phyloP scores from a whole-genome alignment of 495 filamentous ascomycete species.

The Aspergillus taichungensis region DNA sequence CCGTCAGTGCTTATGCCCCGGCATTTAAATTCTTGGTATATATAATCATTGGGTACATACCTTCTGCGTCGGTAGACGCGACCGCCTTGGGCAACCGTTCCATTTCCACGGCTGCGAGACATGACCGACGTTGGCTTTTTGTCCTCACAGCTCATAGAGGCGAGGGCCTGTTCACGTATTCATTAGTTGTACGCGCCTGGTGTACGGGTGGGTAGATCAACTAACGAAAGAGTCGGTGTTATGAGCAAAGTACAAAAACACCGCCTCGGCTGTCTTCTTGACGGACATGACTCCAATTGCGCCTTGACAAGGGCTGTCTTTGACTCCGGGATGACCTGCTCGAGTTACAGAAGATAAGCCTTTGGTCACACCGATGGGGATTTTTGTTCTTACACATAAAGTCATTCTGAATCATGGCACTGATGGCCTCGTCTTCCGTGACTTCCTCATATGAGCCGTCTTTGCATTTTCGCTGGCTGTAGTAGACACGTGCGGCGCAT shows the following conservation, averaged over 20 bases:
- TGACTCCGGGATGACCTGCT: conserved; percentile 64
- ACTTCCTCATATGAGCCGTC: conserved; percentile 53
- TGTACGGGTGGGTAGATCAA: background rate
- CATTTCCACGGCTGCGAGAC: conserved; percentile 52
- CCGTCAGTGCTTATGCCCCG: background rate
- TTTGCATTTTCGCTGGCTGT: conserved; percentile 47
- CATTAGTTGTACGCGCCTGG: conserved; percentile 6
- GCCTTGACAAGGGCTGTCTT: conserved; percentile 56
- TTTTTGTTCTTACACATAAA: conserved; percentile 52
- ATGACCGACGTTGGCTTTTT: conserved; percentile 66
- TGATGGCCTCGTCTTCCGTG: conserved; percentile 64
- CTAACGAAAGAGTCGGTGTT: conserved; percentile 83
- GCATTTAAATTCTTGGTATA: background rate
- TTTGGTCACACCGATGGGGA: background rate
- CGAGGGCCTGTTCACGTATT: conserved; percentile 48
- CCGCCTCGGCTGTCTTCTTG: conserved; percentile 63
- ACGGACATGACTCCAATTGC: conserved; percentile 79
- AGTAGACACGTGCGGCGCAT: conserved; percentile 69
- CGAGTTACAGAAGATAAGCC: background rate
- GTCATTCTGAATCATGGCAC: conserved; percentile 61
- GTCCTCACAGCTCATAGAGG: conserved; percentile 76
- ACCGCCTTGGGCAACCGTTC: conserved; percentile 35
- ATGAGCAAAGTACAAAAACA: conserved; percentile 78
- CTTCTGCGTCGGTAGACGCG: conserved; percentile 17
- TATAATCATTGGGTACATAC: conserved; percentile 5